Evolutionary conservation across 345 rosid genomes (phyloP).

Genomic region (Eutrema yunnanense): DNA sequence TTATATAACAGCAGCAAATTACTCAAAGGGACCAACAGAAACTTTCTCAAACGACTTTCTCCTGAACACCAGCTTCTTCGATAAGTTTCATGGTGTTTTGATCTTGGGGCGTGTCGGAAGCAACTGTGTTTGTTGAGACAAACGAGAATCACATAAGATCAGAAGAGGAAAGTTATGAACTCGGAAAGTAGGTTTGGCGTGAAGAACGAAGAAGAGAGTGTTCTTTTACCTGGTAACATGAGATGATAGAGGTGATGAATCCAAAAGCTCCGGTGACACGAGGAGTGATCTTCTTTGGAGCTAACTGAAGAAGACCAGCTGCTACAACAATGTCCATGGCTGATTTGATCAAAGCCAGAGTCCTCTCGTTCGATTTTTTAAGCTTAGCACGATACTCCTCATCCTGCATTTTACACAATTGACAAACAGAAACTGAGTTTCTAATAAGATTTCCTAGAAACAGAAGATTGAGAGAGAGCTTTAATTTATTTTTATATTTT

Average conservation of each 20-base stretch:
- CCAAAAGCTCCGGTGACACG: constrained; percentile 94
- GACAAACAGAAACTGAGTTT: not conserved
- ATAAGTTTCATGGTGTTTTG: constrained; percentile 19
- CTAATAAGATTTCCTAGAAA: not conserved
- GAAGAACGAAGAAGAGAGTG: not conserved
- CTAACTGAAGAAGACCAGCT: constrained; percentile 77
- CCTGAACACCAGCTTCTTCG: not conserved
- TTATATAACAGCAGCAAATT: constrained; percentile 10
- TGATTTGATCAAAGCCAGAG: constrained; percentile 77
- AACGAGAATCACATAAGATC: not conserved
- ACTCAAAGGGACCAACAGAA: not conserved
- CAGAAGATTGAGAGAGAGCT: not conserved
- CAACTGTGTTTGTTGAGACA: constrained; percentile 15
- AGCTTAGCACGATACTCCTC: constrained; percentile 73
- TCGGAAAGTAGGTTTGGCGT: not conserved
- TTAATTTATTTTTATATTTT: not conserved
- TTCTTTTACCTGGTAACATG: constrained; percentile 67
- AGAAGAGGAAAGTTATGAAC: not conserved
- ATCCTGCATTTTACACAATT: constrained; percentile 39
- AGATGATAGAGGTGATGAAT: constrained; percentile 69
- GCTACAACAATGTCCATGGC: constrained; percentile 91
- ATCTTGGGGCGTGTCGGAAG: constrained; percentile 28
- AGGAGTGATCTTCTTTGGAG: constrained; percentile 87
- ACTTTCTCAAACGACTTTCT: constrained; percentile 10
- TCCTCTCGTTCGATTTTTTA: constrained; percentile 72